Evolutionary conservation across 495 filamentous ascomycete genomes (phyloP), one percentile per base, ranked within the genome.

Genomic region (Podospora comata): DNA sequence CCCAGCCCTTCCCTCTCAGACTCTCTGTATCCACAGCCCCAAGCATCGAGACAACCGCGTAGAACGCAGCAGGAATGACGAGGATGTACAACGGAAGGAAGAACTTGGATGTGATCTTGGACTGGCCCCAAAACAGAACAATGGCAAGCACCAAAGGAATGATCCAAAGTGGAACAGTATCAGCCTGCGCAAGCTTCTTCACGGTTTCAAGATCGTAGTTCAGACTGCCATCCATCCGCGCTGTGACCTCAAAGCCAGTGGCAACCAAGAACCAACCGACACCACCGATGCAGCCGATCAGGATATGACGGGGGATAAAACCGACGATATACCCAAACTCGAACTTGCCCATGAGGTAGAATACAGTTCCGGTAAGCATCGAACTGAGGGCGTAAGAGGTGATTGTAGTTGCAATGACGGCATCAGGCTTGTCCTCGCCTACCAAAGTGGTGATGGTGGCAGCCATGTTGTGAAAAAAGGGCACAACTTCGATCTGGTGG

Each of bases 381-480:
- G 96, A 96, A 77, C 93, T 97, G 67, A 96, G 83, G 3, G 94
- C 91, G 74, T 95, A 99, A 4, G 96, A 86, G 5, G 92, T 86
- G 68, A 98, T 96, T 3, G 92, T 95, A 0, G 95, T 99, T 28
- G 95, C 93, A 62, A 97, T 85, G 32, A 98, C 91, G 3, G 92
- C 89, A 68, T 94, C 87, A 2, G 90, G 88, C 55, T 95, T 90
- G 48, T 94, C 88, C 71, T 90, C 86, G 5, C 93, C 92, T 59
- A 98, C 88, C 30, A 84, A 81, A 27, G 82, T 79, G 72, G 97
- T 87, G 68, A 98, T 96, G 13, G 90, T 93, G 74, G 90, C 90
- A 1, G 94, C 93, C 94, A 97, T 98, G 72, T 92, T 94, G 75
- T 97, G 94, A 75, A 97, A 97, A 79, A 97, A 98, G 3, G 94